Base-by-base conservation (phyloP, 129 eudicot species). In the Tanacetum coccineum region DNA sequence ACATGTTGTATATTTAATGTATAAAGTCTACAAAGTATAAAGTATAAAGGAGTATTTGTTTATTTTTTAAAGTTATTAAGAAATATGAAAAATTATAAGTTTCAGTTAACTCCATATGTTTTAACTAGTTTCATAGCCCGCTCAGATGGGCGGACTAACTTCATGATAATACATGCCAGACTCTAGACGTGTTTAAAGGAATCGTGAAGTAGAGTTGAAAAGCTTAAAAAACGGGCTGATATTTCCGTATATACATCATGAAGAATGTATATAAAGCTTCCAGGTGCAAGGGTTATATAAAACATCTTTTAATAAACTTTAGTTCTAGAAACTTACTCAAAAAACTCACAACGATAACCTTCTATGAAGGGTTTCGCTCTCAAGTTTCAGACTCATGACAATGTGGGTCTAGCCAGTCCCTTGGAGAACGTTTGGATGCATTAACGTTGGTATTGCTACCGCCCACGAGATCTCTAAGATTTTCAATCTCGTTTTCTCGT, bases 381-480 rank as follows among this genome's bases (percentile, higher is more conserved):
- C 86, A 91, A 77, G 88, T 88, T 78, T 81, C 74, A 58, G 96
- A 82, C 73, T 93, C 98, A 3, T 88, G 84, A 71, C 98, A 93
- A 73, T 93, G 98, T 4, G 96, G 98, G 67, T 93, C 96, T 13
- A 93, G 81, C 98, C 98, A 93, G 18, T 88, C 98, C 80, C 80
- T 82, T 11, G 81, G 56, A 42, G 87, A 83, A 76, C 81, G 81
- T 62, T 78, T 88, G 7, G 91, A 47, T 32, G 70, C 26, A 53
- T 42, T 80, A 44, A 25, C 76, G 20, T 80, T n/a, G 74, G 54
- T 67, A 73, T 80, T 90, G 48, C 78, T 83, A 61, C 79, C 82
- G 32, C 98, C 98, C 28, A 88, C 96, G 72, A 92, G 91, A 76
- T 92, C 98, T 64, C 83, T 74, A 68, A 92, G 45, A 59, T 79